Evolutionary conservation across 2,329 filamentous ascomycete species (phyloP).

Genomic region (Fusarium duplospermum): DNA sequence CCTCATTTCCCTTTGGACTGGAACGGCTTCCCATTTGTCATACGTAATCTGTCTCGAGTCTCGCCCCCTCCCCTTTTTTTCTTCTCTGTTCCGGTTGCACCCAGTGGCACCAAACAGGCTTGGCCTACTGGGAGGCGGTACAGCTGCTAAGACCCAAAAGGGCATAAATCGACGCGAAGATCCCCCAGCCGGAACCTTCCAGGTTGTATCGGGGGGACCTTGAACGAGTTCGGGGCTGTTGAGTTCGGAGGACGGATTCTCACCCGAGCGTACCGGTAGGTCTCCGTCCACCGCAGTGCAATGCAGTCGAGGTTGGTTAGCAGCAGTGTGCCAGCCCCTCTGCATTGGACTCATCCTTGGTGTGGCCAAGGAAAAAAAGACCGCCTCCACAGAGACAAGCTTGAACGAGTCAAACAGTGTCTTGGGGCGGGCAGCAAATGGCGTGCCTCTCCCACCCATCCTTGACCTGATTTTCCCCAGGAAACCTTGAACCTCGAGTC

Average conservation of each 20-base stretch:
- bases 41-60: conserved; percentile 8
- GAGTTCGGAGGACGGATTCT: conserved; percentile 24
- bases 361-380: conserved; percentile 1
- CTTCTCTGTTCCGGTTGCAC: conserved; percentile 22
- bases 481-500: conserved; percentile 14
- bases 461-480: conserved; percentile 25
- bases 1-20: neutral
- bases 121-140: conserved; percentile 21
- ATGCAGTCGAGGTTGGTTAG: neutral
- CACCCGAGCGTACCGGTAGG: conserved; percentile 20
- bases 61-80: conserved; percentile 9
- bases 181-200: conserved; percentile 24
- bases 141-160: conserved; percentile 19
- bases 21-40: conserved; percentile 5
- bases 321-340: conserved; percentile 7
- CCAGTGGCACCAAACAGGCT: conserved; percentile 16
- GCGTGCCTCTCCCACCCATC: conserved; percentile 10
- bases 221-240: conserved; percentile 4
- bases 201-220: conserved; percentile 9
- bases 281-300: neutral
- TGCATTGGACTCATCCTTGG: neutral
- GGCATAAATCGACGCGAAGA: conserved; percentile 29
- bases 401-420: conserved; percentile 4
- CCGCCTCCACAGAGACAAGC: conserved; percentile 2
- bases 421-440: conserved; percentile 2